Conservation (phyloP, 139 green algal genomes). For the Gonium pectorale region DNA sequence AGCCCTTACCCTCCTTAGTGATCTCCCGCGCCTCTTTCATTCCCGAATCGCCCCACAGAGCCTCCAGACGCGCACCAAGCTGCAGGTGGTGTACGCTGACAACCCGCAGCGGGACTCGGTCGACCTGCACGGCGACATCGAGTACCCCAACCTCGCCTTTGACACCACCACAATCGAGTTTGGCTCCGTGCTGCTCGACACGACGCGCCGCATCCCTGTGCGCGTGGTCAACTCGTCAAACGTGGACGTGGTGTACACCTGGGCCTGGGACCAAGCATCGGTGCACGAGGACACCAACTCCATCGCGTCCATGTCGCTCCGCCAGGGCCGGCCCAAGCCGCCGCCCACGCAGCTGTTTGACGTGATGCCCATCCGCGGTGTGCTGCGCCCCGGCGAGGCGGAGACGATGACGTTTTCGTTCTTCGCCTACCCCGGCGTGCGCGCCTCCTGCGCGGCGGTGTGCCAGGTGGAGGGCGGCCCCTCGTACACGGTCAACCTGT, state of each 20-base stretch:
- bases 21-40: too few relatives aligned
- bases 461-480: constrained; percentile 83
- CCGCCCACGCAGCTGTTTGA: constrained; percentile 78
- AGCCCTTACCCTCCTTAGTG: too few relatives aligned
- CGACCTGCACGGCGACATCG: constrained; percentile 72
- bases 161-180: constrained; percentile 72
- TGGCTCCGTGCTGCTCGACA: constrained; percentile 83
- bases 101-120: constrained; percentile 79
- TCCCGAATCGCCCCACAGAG: too few relatives aligned
- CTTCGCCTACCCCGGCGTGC: constrained; percentile 73
- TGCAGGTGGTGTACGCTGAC: constrained; percentile 75
- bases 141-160: constrained; percentile 80
- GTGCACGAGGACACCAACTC: constrained; percentile 56
- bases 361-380: constrained; percentile 79
- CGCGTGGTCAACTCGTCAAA: constrained; percentile 72
- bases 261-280: constrained; percentile 67
- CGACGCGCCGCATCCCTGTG: constrained; percentile 61
- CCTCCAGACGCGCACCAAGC: constrained; percentile 54
- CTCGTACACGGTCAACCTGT: constrained; percentile 64
- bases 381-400: constrained; percentile 69
- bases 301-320: constrained; percentile 51
- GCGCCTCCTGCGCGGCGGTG: constrained; percentile 61
- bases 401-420: constrained; percentile 75
- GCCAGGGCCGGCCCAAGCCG: constrained; percentile 47
- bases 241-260: constrained; percentile 69